A percentile compares a stretch with the other conserved stretches of the same genome.
Evolutionary conservation across 108 stramenopile species (phyloP).

Genomic region (Epithemia pelagica): DNA sequence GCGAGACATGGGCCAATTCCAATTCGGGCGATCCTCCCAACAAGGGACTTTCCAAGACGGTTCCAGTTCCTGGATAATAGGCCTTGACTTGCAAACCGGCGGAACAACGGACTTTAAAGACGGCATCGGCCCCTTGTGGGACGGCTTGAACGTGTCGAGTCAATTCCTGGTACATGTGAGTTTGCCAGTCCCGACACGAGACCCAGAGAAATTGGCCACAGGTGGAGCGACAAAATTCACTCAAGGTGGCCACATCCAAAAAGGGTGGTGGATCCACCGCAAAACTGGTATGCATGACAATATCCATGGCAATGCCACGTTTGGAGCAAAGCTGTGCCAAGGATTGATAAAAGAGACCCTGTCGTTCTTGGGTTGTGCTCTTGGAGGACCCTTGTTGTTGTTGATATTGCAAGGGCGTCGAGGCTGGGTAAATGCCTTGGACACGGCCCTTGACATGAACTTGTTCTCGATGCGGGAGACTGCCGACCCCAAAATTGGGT

Average conservation of each 20-base stretch:
- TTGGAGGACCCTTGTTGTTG: constrained; percentile 37
- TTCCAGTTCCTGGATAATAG: constrained; percentile 23
- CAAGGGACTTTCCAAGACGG: constrained; percentile 21
- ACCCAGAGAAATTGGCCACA: constrained; percentile 71
- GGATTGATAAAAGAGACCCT: constrained; percentile 42
- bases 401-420: constrained; percentile 14
- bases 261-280: constrained; percentile 37
- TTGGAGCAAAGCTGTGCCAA: constrained; percentile 43
- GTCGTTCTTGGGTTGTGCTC: constrained; percentile 12
- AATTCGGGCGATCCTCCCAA: constrained; percentile 52
- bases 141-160: constrained; percentile 17
- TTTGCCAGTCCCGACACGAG: constrained; percentile 27
- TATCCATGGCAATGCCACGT: constrained; percentile 54
- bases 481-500: constrained; percentile 69
- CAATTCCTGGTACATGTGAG: constrained; percentile 47
- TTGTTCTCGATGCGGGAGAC: constrained; percentile 45
- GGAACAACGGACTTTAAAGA: constrained; percentile 78
- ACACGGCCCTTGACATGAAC: neutral
- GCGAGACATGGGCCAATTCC: constrained; percentile 48
- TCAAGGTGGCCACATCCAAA: constrained; percentile 67
- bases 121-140: constrained; percentile 50
- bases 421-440: neutral
- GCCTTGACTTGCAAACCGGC: constrained; percentile 58
- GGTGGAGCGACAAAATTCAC: constrained; percentile 58
- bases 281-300: constrained; percentile 53